phyloP scores from a whole-genome alignment of 2,329 filamentous ascomycete genomes.

The Arthroderma sp. region DNA sequence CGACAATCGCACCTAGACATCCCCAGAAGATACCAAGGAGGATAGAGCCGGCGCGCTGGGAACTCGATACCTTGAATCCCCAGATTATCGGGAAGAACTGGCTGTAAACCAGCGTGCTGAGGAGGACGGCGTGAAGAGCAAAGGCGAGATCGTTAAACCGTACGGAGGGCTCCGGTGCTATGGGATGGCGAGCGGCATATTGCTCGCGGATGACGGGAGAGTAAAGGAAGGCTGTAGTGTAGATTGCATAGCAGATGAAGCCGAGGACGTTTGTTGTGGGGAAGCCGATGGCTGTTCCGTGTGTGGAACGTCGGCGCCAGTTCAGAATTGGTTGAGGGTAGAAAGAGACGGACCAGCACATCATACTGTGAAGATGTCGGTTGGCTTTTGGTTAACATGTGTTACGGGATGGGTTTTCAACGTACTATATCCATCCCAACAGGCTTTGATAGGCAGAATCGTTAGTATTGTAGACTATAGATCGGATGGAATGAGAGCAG shows the following conservation, averaged over 20 bases:
- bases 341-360: constrained; percentile 77
- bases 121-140: constrained; percentile 62
- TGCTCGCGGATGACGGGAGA: constrained; percentile 64
- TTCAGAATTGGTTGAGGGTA: constrained; percentile 85
- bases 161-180: constrained; percentile 66
- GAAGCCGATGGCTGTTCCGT: constrained; percentile 78
- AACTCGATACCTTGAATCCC: constrained; percentile 53
- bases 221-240: constrained; percentile 63
- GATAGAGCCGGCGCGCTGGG: constrained; percentile 43
- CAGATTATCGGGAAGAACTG: constrained; percentile 64
- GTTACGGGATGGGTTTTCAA: constrained; percentile 1
- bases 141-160: constrained; percentile 84
- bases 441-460: constrained; percentile 36
- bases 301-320: constrained; percentile 59
- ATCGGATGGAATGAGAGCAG: constrained; percentile 1
- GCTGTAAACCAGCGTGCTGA: constrained; percentile 59
- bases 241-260: constrained; percentile 56
- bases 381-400: background rate
- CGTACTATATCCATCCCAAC: constrained; percentile 61
- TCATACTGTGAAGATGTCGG: constrained; percentile 30
- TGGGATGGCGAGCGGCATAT: constrained; percentile 67
- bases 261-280: constrained; percentile 56
- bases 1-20: constrained; percentile 38
- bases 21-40: constrained; percentile 60
- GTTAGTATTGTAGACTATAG: background rate